Conservation (phyloP, 2,329 filamentous ascomycete species). For the Phoma herbarum region DNA sequence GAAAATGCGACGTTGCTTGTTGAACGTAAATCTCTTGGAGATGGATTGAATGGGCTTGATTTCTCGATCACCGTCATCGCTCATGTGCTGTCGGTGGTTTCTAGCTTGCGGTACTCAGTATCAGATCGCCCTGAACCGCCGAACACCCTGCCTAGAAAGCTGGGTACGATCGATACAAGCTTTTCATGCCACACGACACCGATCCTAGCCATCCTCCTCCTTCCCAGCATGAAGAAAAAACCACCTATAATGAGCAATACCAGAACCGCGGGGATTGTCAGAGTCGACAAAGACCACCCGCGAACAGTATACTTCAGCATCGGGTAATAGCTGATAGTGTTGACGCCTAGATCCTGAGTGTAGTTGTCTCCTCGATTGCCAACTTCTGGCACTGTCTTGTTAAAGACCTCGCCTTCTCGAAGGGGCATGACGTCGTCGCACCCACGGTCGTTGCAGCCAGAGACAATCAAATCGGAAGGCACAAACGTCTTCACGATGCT, state of each 20-base stretch:
- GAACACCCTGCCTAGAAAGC: background rate
- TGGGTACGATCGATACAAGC: background rate
- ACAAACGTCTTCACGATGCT: constrained; percentile 19
- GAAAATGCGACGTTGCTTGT: too few relatives aligned
- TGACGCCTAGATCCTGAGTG: constrained; percentile 9
- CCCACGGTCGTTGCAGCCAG: constrained; percentile 12
- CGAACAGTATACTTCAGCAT: background rate
- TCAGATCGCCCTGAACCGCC: constrained; percentile 1
- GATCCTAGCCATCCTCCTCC: constrained; percentile 8
- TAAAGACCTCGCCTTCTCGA: constrained; percentile 12
- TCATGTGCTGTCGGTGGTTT: constrained; percentile 12
- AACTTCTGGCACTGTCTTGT: constrained; percentile 12
- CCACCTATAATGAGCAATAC: constrained; percentile 4
- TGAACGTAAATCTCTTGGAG: background rate
- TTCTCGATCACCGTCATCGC: background rate
- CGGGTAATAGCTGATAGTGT: constrained; percentile 14
- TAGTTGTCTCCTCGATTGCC: constrained; percentile 12
- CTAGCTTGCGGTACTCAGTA: constrained; percentile 9
- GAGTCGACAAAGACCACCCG: constrained; percentile 3
- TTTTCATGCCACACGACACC: background rate
- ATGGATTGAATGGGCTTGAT: background rate
- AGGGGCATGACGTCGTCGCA: constrained; percentile 14
- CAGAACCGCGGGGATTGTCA: constrained; percentile 4
- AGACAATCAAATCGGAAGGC: constrained; percentile 11
- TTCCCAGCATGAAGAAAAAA: constrained; percentile 10